Evolutionary conservation across 2,329 filamentous ascomycete genomes (phyloP).

Genomic region (Fusarium chlamydosporum): DNA sequence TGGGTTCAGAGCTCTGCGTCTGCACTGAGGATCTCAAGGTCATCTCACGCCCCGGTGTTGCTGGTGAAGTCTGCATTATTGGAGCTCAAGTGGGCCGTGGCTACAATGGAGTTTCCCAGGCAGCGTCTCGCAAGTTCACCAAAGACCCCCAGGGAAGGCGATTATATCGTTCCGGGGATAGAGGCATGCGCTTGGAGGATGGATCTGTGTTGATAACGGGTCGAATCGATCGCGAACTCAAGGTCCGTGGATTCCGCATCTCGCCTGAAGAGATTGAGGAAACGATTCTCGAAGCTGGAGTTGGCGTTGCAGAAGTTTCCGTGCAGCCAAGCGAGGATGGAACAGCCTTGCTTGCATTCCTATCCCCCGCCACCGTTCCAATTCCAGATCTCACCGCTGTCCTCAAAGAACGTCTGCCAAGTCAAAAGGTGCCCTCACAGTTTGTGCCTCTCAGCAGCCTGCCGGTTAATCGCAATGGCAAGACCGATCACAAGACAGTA

Average conservation of each 20-base stretch:
- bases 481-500: not conserved
- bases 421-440: not conserved
- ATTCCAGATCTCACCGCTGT: not conserved
- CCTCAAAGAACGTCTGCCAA: not conserved
- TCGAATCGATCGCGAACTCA: constrained; percentile 2
- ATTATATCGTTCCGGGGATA: not conserved
- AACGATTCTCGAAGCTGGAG: not conserved
- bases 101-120: not conserved
- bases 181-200: not conserved
- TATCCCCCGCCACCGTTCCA: not conserved
- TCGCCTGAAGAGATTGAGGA: constrained; percentile 1
- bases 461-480: not conserved
- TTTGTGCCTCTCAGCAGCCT: not conserved
- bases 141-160: not conserved
- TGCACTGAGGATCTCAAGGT: constrained; percentile 1
- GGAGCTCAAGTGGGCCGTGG: not conserved
- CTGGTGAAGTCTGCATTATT: not conserved
- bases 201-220: not conserved
- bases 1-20: not conserved
- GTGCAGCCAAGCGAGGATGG: constrained; percentile 1
- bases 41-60: not conserved
- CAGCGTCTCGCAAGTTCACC: not conserved
- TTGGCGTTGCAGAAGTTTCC: not conserved
- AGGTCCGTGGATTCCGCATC: not conserved
- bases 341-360: not conserved